Evolutionary conservation across 2,329 filamentous ascomycete species (phyloP).

Genomic region (Emmonsia crescens): DNA sequence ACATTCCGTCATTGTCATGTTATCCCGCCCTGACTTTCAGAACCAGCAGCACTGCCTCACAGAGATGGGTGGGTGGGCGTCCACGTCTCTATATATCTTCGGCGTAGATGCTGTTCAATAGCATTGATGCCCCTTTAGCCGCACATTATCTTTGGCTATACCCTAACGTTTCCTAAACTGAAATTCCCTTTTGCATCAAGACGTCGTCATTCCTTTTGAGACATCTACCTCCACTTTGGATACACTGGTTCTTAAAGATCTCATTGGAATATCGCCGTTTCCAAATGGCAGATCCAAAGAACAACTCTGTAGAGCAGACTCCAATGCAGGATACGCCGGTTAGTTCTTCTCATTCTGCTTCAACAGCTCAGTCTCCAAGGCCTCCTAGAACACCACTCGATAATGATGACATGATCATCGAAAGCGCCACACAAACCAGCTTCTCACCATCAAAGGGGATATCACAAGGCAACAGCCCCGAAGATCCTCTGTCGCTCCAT

Average conservation of each 20-base stretch:
- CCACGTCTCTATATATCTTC: not conserved
- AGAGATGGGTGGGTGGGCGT: too few relatives aligned
- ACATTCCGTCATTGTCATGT: not conserved
- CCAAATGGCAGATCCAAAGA: not conserved
- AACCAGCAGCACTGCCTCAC: not conserved
- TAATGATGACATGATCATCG: conserved; percentile 1
- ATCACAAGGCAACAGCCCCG: not conserved
- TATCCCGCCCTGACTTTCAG: not conserved
- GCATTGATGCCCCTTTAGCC: not conserved
- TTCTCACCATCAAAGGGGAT: not conserved
- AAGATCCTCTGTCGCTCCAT: conserved; percentile 13
- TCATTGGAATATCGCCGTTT: not conserved
- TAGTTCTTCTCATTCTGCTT: not conserved
- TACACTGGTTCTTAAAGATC: not conserved
- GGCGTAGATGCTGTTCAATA: not conserved
- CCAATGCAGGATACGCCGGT: not conserved
- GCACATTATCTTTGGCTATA: not conserved
- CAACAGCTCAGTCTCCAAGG: not conserved
- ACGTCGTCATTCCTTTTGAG: not conserved
- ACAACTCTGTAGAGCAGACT: not conserved
- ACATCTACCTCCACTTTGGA: not conserved
- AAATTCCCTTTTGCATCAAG: not conserved
- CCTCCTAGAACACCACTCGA: not conserved
- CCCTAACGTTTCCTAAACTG: not conserved
- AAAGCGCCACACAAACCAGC: not conserved